Evolutionary conservation across 2,329 filamentous ascomycete genomes (phyloP).

Genomic region (Hymenoscyphus linearis): DNA sequence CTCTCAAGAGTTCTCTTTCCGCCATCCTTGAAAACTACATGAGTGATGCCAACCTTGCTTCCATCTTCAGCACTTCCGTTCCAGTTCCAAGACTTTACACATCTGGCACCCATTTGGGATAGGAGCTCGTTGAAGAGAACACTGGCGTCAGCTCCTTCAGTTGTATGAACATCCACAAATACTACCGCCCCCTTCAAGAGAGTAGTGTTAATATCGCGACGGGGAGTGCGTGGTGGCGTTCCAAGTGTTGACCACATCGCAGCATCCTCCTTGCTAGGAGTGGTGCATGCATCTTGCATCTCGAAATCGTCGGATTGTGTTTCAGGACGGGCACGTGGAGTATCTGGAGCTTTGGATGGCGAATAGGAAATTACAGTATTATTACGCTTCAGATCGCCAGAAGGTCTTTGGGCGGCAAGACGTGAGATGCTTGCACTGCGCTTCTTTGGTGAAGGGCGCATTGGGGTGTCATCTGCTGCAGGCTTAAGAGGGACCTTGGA

Average conservation of each 20-base stretch:
- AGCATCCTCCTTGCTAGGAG: constrained; percentile 42
- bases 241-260: constrained; percentile 49
- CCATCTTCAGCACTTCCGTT: constrained; percentile 37
- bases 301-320: constrained; percentile 9
- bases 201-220: constrained; percentile 45
- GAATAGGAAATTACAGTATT: constrained; percentile 51
- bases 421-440: constrained; percentile 39
- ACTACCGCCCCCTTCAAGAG: constrained; percentile 69
- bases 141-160: constrained; percentile 74
- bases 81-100: constrained; percentile 73
- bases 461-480: constrained; percentile 47
- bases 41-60: constrained; percentile 68
- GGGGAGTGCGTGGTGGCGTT: constrained; percentile 53
- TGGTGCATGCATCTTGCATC: constrained; percentile 19
- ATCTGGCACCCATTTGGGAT: constrained; percentile 74
- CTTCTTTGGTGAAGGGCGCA: constrained; percentile 33
- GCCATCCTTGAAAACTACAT: constrained; percentile 88
- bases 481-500: constrained; percentile 73
- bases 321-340: constrained; percentile 17
- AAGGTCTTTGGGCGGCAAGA: constrained; percentile 40
- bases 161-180: constrained; percentile 78
- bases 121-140: constrained; percentile 77
- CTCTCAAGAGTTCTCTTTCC: constrained; percentile 76
- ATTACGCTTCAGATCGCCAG: constrained; percentile 39
- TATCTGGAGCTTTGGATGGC: constrained; percentile 37